Evolutionary conservation across 2,329 filamentous ascomycete species (phyloP), one percentile per base, ranked within the genome.

Genomic region (Penicillium verrucosum): DNA sequence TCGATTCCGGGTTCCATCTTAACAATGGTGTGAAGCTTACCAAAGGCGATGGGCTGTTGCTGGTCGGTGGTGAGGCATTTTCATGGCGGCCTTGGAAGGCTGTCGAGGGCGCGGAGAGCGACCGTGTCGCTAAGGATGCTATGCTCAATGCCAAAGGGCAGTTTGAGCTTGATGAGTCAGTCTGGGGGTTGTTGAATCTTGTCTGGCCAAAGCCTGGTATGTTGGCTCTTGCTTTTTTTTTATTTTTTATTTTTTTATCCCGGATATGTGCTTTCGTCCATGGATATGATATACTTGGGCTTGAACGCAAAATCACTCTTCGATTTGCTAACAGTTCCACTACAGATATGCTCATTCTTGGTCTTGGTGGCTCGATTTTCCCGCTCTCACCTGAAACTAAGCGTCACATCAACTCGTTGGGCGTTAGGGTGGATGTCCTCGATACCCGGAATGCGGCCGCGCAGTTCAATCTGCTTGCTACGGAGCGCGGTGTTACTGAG

Each of bases 391-490:
- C 89, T 0, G 81, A 85, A 64, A 90, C 90, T 42, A 86, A 88
- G 65, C 81, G 81, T 57, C 81, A 86, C 65, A 85, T 99, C 55
- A 88, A 87, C 60, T 82, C 84, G 30, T 75, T 97, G 41, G 94
- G 94, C 0, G 89, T 97, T 65, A 82, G 90, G 56, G 81, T 97
- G 5, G 94, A 99, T 69, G 82, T 97, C 4, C 83, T 93, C 69
- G 94, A 97, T 76, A 97, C 94, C 32, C 82, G 91, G 61, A 97
- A 97, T 75, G 94, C 94, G 9, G 90, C 93, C 1, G 89, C 92
- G 34, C 92, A 97, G 73, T 99, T 94, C 74, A 99, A 99, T 71
- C 73, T 99, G 68, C 78, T 99, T 53, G 93, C 92, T n/a, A 97
- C 92, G 18, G 94, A 99, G 78, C 81, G 94, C 50, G 93, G 94